Conservation (phyloP, 768 basidiomycete species). For the Gymnopilus junonius region DNA sequence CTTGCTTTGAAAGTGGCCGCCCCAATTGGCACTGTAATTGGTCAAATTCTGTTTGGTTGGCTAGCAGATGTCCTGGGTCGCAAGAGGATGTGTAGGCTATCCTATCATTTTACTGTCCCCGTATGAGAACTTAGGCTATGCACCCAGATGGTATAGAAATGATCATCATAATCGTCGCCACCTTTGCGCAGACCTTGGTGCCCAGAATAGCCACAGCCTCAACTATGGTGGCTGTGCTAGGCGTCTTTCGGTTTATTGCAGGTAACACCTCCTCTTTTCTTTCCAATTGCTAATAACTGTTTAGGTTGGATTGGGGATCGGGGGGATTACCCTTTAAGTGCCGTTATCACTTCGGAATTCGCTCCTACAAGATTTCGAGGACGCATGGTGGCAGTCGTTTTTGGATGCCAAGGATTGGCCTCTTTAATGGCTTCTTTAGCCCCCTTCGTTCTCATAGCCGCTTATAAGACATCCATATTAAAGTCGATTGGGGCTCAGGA, state of each 20-base stretch:
- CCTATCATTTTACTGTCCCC: not conserved
- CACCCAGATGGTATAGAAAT: constrained; percentile 67
- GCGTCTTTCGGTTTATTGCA: constrained; percentile 83
- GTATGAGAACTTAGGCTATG: not conserved
- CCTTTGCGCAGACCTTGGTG: constrained; percentile 79
- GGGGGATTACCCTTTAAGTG: constrained; percentile 89
- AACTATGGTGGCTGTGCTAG: constrained; percentile 71
- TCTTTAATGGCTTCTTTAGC: constrained; percentile 64
- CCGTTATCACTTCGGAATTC: constrained; percentile 92
- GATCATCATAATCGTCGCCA: constrained; percentile 80
- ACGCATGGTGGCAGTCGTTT: constrained; percentile 88
- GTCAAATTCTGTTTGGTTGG: constrained; percentile 81
- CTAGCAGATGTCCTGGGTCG: constrained; percentile 77
- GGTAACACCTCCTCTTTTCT: constrained; percentile 16
- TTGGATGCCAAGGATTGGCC: constrained; percentile 87
- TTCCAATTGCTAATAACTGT: not conserved
- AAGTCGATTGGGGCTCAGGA: not conserved
- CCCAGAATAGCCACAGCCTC: constrained; percentile 67
- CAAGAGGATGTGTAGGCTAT: constrained; percentile 72
- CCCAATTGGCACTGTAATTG: constrained; percentile 75
- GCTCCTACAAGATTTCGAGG: constrained; percentile 78
- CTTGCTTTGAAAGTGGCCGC: constrained; percentile 81
- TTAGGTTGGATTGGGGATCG: constrained; percentile 81
- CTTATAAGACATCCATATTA: constrained; percentile 64
- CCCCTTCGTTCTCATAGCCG: constrained; percentile 62